These are phyloP conservation scores for Amborella trichopoda DNA, from an alignment of 164 flowering plant genomes.

Conservation along the genomic window DNA sequence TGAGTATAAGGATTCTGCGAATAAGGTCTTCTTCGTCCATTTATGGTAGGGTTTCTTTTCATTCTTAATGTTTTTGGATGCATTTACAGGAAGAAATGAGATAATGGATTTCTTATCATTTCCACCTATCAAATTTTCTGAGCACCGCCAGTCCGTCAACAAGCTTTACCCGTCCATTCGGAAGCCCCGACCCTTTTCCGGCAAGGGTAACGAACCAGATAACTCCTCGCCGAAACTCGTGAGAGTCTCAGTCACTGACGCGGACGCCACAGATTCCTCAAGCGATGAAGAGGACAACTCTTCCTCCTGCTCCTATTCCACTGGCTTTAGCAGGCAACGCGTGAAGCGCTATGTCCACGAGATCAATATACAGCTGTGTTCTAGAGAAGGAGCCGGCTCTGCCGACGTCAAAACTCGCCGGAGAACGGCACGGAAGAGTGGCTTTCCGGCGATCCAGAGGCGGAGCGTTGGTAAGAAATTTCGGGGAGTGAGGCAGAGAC, in stretches of 20 bases:
- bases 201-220: not conserved
- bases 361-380: constrained; percentile 23
- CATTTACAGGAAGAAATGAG: too few relatives aligned
- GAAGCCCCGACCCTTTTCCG: not conserved
- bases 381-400: not conserved
- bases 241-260: constrained; percentile 55
- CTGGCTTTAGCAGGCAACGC: constrained; percentile 26
- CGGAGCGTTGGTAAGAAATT: constrained; percentile 33
- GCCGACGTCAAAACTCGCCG: not conserved
- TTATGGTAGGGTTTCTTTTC: too few relatives aligned
- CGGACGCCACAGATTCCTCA: constrained; percentile 86
- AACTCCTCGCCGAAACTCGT: constrained; percentile 22
- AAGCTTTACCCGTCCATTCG: constrained; percentile 1
- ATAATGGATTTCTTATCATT: constrained; percentile 9
- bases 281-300: constrained; percentile 45
- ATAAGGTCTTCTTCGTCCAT: too few relatives aligned
- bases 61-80: too few relatives aligned
- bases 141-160: constrained; percentile 26
- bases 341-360: constrained; percentile 55
- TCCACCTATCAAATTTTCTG: constrained; percentile 28
- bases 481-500: constrained; percentile 75
- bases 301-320: not conserved
- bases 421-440: constrained; percentile 2
- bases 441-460: not conserved
- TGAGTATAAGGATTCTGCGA: too few relatives aligned